Conservation (phyloP, 106 monocot species). For the Xerophyta viscosa region DNA sequence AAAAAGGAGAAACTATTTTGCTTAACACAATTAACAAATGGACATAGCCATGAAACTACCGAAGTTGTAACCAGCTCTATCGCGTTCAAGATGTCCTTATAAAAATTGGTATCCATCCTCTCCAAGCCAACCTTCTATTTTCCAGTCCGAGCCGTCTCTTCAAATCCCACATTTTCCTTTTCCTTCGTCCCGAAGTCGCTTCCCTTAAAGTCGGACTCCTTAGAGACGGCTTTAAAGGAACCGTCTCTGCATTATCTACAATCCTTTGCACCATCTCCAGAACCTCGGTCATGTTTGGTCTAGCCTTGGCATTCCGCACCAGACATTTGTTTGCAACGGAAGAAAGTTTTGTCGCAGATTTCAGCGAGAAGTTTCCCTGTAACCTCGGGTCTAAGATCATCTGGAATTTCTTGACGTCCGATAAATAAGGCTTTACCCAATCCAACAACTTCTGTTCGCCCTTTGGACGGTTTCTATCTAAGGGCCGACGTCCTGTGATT, state of each 20-base stretch:
- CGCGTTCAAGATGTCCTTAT: conserved; percentile 14
- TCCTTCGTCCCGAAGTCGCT: conserved; percentile 4
- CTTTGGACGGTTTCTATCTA: conserved; percentile 69
- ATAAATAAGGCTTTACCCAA: conserved; percentile 65
- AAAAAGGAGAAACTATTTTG: no score
- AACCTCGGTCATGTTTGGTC: conserved; percentile 90
- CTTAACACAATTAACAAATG: no score
- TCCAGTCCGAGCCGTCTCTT: conserved; percentile 21
- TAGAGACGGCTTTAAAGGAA: conserved; percentile 20
- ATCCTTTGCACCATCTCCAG: conserved; percentile 51
- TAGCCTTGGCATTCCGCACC: conserved; percentile 31
- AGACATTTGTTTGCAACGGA: conserved; percentile 65
- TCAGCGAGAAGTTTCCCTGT: conserved; percentile 30
- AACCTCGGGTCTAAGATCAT: conserved; percentile 61
- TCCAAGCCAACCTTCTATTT: conserved; percentile 21
- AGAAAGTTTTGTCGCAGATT: conserved; percentile 47
- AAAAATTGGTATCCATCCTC: conserved; percentile 31
- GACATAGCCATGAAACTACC: no score
- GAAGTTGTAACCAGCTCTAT: background rate
- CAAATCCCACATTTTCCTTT: conserved; percentile 16
- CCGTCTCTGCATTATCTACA: conserved; percentile 27
- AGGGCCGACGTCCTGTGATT: conserved; percentile 63
- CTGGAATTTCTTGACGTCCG: conserved; percentile 49
- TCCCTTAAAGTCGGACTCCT: background rate
- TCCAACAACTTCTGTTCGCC: conserved; percentile 70